Conservation (phyloP, 2,329 filamentous ascomycete genomes). For the Plenodomus biglobosus region DNA sequence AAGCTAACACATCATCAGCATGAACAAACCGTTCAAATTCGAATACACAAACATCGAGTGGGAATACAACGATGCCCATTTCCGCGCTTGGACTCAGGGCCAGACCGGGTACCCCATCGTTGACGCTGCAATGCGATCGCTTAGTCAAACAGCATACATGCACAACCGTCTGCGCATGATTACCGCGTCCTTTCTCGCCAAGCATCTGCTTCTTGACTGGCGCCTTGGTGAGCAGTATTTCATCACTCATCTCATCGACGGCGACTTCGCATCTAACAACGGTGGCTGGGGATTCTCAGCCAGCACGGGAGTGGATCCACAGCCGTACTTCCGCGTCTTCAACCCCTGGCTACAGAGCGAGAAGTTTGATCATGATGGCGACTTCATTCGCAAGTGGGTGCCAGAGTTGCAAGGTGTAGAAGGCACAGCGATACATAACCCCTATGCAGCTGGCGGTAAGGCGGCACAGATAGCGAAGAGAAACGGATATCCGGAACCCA, state of each 20-base stretch:
- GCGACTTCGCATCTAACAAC: conserved; percentile 56
- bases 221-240: conserved; percentile 56
- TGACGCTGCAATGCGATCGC: conserved; percentile 56
- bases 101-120: conserved; percentile 52
- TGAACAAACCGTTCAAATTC: conserved; percentile 79
- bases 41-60: conserved; percentile 81
- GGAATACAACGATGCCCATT: conserved; percentile 60
- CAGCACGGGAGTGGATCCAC: conserved; percentile 75
- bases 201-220: conserved; percentile 55
- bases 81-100: conserved; percentile 65
- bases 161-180: conserved; percentile 58
- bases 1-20: conserved; percentile 45
- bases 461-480: conserved; percentile 61
- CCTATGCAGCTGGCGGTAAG: conserved; percentile 64
- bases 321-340: conserved; percentile 90
- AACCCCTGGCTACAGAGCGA: conserved; percentile 83
- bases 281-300: conserved; percentile 69
- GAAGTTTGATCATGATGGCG: conserved; percentile 77
- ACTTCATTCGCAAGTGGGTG: conserved; percentile 82
- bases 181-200: conserved; percentile 52
- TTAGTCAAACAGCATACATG: conserved; percentile 55
- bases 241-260: conserved; percentile 52
- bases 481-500: conserved; percentile 70
- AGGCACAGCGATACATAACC: conserved; percentile 76
- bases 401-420: conserved; percentile 67